phyloP scores from a whole-genome alignment of 2,329 filamentous ascomycete genomes.

The Rhynchosporium graminicola region DNA sequence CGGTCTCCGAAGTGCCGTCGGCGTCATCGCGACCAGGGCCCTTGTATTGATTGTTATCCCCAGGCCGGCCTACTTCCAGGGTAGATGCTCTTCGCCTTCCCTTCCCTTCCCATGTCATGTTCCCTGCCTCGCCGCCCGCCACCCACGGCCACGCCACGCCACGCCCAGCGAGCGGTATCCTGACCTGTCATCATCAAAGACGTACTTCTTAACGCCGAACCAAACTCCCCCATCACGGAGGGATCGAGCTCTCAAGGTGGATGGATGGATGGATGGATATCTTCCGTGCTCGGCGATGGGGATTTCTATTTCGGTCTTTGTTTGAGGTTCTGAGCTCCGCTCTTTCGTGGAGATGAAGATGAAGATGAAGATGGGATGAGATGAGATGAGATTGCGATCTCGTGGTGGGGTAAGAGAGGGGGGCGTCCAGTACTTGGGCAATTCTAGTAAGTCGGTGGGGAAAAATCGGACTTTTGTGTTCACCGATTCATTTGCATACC shows the following conservation, averaged over 20 bases:
- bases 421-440: too few relatives aligned
- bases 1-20: background rate
- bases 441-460: too few relatives aligned
- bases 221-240: too few relatives aligned
- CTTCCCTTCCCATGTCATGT: background rate
- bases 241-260: too few relatives aligned
- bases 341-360: background rate
- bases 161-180: too few relatives aligned
- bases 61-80: too few relatives aligned
- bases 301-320: background rate
- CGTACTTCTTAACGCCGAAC: background rate
- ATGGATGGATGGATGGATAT: too few relatives aligned
- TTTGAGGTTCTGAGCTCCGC: background rate
- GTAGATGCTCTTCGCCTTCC: background rate
- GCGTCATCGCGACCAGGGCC: slow-evolving; percentile 9
- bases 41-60: background rate
- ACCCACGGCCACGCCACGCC: background rate
- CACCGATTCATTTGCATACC: too few relatives aligned
- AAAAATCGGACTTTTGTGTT: too few relatives aligned
- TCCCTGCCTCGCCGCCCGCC: background rate
- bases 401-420: background rate
- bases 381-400: background rate
- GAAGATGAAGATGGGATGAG: background rate
- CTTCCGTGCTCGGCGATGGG: slow-evolving; percentile 7
- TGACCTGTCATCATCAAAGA: background rate